Evolutionary conservation across 176 grass and related monocot species (phyloP), one percentile per base, ranked within the genome.

Genomic region (Aegilops speltoides): DNA sequence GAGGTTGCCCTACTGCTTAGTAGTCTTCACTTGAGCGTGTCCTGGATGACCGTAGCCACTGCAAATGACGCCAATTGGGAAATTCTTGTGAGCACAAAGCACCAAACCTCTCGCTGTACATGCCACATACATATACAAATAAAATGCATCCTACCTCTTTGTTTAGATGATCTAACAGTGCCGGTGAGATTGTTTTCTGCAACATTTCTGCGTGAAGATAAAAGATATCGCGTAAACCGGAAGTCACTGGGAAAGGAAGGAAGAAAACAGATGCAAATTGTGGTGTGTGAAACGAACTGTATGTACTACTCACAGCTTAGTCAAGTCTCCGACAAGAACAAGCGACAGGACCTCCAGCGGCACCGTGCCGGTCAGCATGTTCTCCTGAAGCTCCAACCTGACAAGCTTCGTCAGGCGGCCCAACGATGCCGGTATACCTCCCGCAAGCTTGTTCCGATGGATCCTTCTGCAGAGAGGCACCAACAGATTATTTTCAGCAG

Each of bases 261-360:
- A 17, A 19, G 37, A n/a, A 24, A 15, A 10, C 1, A 13, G 9
- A 33, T 32, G 38, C 43, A 76, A 24, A 17, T 7, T 50, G 11
- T 23, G 14, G 13, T 45, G 8, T 20, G 38, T 14, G 15, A 62
- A 75, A 41, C 20, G 6, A 84, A 67, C 12, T 22, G 8, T 17
- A 52, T 52, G 48, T 50, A 6, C 15, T 68, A 90, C 77, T 64
- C 65, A 90, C 89, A 90, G n/a, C 3, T 90, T 84, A 8, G 73
- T 14, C 79, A 90, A 79, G 46, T 90, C 73, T 0, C 84, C 79
- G 11, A 3, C 2, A 40, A 87, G 2, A 10, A 73, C 56, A 73
- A 90, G 84, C 3, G 73, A 83, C 11, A 90, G 84, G 40, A 90
- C 23, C 54, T 90, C 84, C 43, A 38, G 1, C 1, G 84, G 89